phyloP scores from a whole-genome alignment of 805 yeast species.

The Starmera caribaea region DNA sequence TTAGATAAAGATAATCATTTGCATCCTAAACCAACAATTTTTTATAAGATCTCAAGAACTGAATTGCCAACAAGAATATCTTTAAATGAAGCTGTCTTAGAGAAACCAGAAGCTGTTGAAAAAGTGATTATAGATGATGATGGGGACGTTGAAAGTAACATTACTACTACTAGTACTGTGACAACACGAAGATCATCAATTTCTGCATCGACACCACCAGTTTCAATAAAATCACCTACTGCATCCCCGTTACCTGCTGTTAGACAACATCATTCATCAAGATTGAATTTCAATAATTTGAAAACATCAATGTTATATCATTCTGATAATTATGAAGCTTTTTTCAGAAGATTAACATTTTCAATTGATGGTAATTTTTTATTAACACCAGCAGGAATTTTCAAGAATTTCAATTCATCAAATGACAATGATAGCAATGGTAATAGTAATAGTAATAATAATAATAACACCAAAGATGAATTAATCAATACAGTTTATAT shows the following conservation, averaged over 20 bases:
- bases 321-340: slow-evolving; percentile 81
- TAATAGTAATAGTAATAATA: slow-evolving; percentile 1
- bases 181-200: slow-evolving; percentile 15
- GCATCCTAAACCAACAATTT: slow-evolving; percentile 30
- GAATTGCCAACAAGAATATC: slow-evolving; percentile 37
- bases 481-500: slow-evolving; percentile 66
- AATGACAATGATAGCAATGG: slow-evolving; percentile 2
- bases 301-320: slow-evolving; percentile 52
- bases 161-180: background rate
- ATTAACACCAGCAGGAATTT: slow-evolving; percentile 68
- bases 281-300: slow-evolving; percentile 15
- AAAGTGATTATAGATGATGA: too few species aligned
- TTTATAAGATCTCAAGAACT: slow-evolving; percentile 42
- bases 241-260: slow-evolving; percentile 37
- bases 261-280: slow-evolving; percentile 13
- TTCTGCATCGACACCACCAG: slow-evolving; percentile 23
- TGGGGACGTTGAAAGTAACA: too few species aligned
- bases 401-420: slow-evolving; percentile 22
- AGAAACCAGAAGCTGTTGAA: too few species aligned
- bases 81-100: too few species aligned
- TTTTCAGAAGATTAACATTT: slow-evolving; percentile 77
- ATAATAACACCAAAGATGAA: slow-evolving; percentile 26
- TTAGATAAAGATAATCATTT: slow-evolving; percentile 11
- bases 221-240: slow-evolving; percentile 18
- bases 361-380: slow-evolving; percentile 86